These are phyloP conservation scores for Calonectria pseudoturangicola DNA, from an alignment of 2,329 filamentous ascomycete species.

Conservation along the genomic window DNA sequence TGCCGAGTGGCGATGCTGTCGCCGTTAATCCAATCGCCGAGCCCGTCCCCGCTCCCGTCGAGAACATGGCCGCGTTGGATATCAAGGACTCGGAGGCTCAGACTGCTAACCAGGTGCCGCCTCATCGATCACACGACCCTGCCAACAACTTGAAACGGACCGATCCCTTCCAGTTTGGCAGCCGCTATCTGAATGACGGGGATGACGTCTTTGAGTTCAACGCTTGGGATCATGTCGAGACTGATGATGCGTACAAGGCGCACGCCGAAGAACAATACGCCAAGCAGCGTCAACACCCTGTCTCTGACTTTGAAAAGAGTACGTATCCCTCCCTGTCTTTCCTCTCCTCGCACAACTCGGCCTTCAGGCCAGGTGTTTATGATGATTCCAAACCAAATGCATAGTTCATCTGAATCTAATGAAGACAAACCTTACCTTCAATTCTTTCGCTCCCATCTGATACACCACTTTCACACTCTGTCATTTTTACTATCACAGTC, in stretches of 20 bases:
- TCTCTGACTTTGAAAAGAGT: constrained; percentile 94
- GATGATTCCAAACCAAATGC: constrained; percentile 76
- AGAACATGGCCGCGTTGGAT: constrained; percentile 53
- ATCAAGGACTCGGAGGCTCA: constrained; percentile 51
- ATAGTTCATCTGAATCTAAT: constrained; percentile 83
- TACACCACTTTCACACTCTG: constrained; percentile 44
- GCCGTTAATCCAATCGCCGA: constrained; percentile 44
- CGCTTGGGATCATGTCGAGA: constrained; percentile 98
- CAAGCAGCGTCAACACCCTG: constrained; percentile 89
- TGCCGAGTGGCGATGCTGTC: constrained; percentile 50
- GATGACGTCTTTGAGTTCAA: constrained; percentile 98
- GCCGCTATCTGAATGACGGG: constrained; percentile 86
- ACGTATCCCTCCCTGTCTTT: constrained; percentile 59
- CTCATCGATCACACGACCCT: constrained; percentile 83
- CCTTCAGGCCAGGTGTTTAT: constrained; percentile 62
- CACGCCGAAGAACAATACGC: constrained; percentile 90
- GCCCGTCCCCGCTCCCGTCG: constrained; percentile 45
- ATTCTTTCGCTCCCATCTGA: constrained; percentile 87
- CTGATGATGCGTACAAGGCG: constrained; percentile 89
- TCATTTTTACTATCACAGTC: constrained; percentile 43
- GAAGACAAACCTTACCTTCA: constrained; percentile 77
- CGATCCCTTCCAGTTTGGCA: constrained; percentile 97
- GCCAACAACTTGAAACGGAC: constrained; percentile 86
- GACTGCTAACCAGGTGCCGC: constrained; percentile 61
- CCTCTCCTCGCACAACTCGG: constrained; percentile 17